Base-by-base conservation (phyloP, 2,329 filamentous ascomycete species). In the Verticillium tricorpus region DNA sequence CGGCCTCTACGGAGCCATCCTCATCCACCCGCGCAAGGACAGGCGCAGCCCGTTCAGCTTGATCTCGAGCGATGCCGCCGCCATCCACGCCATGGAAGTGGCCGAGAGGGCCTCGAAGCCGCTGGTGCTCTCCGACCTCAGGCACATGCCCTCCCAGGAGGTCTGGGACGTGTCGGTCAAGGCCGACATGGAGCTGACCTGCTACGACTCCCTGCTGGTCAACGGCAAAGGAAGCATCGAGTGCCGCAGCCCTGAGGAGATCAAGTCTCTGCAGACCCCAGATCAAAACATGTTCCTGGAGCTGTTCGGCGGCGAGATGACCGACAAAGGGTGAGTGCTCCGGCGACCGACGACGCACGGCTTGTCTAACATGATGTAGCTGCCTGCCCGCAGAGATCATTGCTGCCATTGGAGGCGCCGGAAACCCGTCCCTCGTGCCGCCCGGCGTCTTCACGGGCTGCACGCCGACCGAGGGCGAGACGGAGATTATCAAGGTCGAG, bases 131-230 rank as follows among this genome's bases (percentile, higher is more conserved):
- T 79, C 81, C 1, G 87, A 89, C 65, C 85, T 82, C 76, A 79
- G 79, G 14, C 80, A 84, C 62, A 73, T 83, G 11, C 83, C 81
- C 0, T 87, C 84, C 0, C 69, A 76, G 3, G 72, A 83, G 50
- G 77, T 74, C 56, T 77, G 72, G 73, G 74, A 81, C 4, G 75
- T 82, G 17, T 77, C 80, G 2, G 37, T 75, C 0, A 74, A 71
- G 0, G 73, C 81, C 1, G 77, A 77, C 5, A 72, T 84, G 9
- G 82, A 85, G 60, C 76, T 77, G 25, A 76, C 78, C 0, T 89
- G 87, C 73, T 84, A 84, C 64, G 86, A 88, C 67, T 81, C 85
- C 0, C 74, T 89, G 15, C 72, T 89, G 12, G 77, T 89, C 58
- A 89, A 89, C 62, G 87, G 87, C 28, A 84, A 86, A 65, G 85